phyloP scores from a whole-genome alignment of 306 rosid species.

The Cucurbita argyrosperma region DNA sequence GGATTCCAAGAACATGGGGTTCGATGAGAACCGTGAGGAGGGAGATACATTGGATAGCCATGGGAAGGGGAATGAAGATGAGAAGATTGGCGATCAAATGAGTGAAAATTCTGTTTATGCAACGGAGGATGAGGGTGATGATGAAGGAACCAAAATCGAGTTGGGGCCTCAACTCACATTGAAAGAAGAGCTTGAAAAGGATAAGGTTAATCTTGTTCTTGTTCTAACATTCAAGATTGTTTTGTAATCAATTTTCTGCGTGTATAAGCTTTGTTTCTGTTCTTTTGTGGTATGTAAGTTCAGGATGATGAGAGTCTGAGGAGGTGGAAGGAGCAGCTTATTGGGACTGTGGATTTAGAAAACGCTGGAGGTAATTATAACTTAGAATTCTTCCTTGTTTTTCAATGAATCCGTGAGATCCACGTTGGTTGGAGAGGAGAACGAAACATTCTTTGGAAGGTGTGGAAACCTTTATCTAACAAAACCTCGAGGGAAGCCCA shows the following conservation, averaged over 20 bases:
- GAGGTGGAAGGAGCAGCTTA: constrained; percentile 50
- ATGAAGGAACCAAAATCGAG: constrained; percentile 21
- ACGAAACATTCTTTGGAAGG: too few species aligned
- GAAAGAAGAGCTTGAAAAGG: constrained; percentile 39
- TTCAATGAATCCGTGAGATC: background rate
- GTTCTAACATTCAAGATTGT: background rate
- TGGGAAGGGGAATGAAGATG: constrained; percentile 10
- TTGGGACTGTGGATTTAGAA: constrained; percentile 37
- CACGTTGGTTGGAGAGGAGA: too few species aligned
- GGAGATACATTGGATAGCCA: constrained; percentile 10
- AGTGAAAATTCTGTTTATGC: constrained; percentile 18
- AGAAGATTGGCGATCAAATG: constrained; percentile 9
- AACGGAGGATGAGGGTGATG: constrained; percentile 31
- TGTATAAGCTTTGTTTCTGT: background rate
- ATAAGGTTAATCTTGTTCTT: constrained; percentile 18
- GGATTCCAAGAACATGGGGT: constrained; percentile 26
- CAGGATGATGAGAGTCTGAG: constrained; percentile 46
- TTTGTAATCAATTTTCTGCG: background rate
- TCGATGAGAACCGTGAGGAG: constrained; percentile 12
- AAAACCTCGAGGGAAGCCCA: too few species aligned
- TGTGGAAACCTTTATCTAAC: too few species aligned
- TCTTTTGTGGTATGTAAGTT: background rate
- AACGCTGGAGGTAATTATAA: constrained; percentile 24
- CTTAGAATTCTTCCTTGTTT: background rate
- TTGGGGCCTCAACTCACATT: constrained; percentile 43